Evolutionary conservation across 306 rosid genomes (phyloP).

Genomic region (Benincasa hispida): DNA sequence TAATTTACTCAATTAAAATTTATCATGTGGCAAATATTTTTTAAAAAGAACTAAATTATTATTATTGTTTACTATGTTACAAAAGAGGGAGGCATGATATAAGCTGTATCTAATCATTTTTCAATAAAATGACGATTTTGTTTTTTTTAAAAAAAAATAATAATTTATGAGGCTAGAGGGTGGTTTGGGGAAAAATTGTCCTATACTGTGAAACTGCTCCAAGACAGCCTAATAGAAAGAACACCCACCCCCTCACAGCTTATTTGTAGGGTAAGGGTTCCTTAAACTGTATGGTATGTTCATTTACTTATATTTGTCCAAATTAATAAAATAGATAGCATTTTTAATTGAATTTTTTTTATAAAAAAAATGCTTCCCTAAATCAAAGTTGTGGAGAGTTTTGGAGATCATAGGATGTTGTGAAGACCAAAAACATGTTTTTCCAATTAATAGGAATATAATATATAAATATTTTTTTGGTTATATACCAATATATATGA

Average conservation of each 20-base stretch:
- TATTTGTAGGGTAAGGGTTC: slow-evolving; percentile 28
- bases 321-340: not conserved
- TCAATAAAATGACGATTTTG: not conserved
- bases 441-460: not conserved
- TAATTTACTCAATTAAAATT: too few species aligned
- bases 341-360: not conserved
- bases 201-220: slow-evolving; percentile 23
- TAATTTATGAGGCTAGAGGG: slow-evolving; percentile 12
- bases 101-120: too few species aligned
- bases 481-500: not conserved
- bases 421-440: slow-evolving; percentile 3
- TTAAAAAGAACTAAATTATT: too few species aligned
- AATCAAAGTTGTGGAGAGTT: not conserved
- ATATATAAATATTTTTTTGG: not conserved
- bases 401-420: not conserved
- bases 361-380: not conserved
- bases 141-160: not conserved
- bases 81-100: too few species aligned
- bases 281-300: slow-evolving; percentile 19
- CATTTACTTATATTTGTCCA: slow-evolving; percentile 9
- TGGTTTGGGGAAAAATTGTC: slow-evolving; percentile 43
- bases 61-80: too few species aligned
- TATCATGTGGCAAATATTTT: too few species aligned
- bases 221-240: slow-evolving; percentile 30
- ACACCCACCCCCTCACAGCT: slow-evolving; percentile 51